These are phyloP conservation scores for Chlorella ohadii DNA, from an alignment of 139 green algal genomes.

Conservation along the genomic window DNA sequence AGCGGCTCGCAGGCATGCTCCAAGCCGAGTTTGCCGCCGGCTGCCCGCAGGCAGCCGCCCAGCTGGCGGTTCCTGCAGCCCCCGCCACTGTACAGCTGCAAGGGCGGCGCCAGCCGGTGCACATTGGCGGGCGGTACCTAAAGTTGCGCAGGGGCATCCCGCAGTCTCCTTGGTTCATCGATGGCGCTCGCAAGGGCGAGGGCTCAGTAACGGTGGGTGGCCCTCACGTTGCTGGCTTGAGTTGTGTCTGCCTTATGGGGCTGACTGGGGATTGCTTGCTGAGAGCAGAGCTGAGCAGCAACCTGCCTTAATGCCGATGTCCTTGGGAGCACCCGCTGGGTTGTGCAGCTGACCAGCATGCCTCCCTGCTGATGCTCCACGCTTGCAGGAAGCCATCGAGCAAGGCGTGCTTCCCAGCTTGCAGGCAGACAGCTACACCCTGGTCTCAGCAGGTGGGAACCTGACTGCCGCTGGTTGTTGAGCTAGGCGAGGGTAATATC, in stretches of 20 bases:
- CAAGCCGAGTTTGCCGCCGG: not conserved
- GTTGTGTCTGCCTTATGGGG: no score
- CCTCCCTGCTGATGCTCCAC: no score
- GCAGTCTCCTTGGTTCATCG: conserved; percentile 64
- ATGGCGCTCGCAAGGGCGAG: conserved; percentile 43
- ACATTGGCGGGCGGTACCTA: conserved; percentile 40
- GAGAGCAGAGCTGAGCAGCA: no score
- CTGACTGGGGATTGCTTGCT: no score
- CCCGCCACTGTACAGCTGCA: conserved; percentile 2
- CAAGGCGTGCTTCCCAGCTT: conserved; percentile 41
- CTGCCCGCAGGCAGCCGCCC: not conserved
- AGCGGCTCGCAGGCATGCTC: conserved; percentile 4
- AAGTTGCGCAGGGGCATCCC: conserved; percentile 39
- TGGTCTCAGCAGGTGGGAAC: conserved; percentile 47
- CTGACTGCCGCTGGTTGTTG: not conserved
- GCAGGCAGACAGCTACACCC: conserved; percentile 43
- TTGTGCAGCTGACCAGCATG: no score
- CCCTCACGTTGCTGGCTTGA: not conserved
- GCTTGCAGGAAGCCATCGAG: conserved; percentile 51
- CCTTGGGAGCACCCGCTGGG: no score
- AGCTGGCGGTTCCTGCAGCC: not conserved
- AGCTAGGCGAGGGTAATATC: no score
- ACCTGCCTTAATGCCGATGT: no score
- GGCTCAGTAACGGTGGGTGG: conserved; percentile 20
- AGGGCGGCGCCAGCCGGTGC: not conserved